Evolutionary conservation across 768 basidiomycete species (phyloP).

Genomic region (Podaxis sp.): DNA sequence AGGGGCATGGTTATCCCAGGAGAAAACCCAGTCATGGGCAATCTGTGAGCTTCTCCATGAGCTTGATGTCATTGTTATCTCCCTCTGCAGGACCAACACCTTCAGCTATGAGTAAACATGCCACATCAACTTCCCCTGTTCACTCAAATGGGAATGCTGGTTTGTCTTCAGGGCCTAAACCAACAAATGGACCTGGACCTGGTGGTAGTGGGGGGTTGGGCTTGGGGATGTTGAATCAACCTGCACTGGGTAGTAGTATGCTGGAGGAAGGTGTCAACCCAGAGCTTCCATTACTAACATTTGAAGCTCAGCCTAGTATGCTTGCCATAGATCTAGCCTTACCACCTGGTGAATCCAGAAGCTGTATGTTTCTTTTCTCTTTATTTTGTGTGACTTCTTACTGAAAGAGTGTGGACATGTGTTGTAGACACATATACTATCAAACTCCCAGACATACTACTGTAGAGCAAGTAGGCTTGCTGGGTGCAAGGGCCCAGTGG

Average conservation of each 20-base stretch:
- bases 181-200: neutral
- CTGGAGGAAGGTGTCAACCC: constrained; percentile 43
- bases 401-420: constrained; percentile 5
- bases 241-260: constrained; percentile 7
- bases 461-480: no score
- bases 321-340: constrained; percentile 85
- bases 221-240: constrained; percentile 16
- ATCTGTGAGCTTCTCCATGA: constrained; percentile 12
- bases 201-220: constrained; percentile 24
- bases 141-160: neutral
- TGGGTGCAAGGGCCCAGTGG: no score
- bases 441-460: constrained; percentile 71
- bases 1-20: neutral
- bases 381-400: neutral
- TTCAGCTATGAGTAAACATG: neutral
- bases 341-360: constrained; percentile 79
- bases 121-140: neutral
- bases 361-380: constrained; percentile 54
- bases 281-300: constrained; percentile 74
- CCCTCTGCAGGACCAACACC: neutral
- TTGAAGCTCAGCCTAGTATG: constrained; percentile 84
- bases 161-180: neutral
- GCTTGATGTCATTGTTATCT: constrained; percentile 18
- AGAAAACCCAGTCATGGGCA: constrained; percentile 7
- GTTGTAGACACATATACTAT: constrained; percentile 76